Conservation (phyloP, 2,329 filamentous ascomycete genomes). For the Ascochyta viciae-villosae region DNA sequence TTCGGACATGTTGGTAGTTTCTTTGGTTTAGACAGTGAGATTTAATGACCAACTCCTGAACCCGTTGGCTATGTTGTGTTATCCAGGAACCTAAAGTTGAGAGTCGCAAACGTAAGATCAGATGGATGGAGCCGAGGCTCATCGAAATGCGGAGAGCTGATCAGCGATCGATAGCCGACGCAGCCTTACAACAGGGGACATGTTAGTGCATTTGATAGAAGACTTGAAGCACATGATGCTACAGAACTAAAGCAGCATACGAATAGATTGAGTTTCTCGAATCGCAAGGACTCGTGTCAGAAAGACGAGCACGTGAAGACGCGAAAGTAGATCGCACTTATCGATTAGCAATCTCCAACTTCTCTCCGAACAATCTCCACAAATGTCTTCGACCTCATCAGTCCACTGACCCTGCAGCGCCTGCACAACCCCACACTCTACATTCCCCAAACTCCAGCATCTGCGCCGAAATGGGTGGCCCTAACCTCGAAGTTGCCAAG, state of each 20-base stretch:
- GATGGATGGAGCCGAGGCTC: conserved; percentile 14
- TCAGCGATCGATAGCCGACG: conserved; percentile 5
- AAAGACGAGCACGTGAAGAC: conserved; percentile 5
- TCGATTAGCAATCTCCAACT: conserved; percentile 20
- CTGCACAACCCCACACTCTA: conserved; percentile 5
- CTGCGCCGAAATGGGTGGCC: conserved; percentile 70
- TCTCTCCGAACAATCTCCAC: conserved; percentile 33
- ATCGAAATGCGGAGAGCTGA: conserved; percentile 12
- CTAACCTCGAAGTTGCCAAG: conserved; percentile 96
- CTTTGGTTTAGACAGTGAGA: neutral
- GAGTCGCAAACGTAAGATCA: conserved; percentile 11
- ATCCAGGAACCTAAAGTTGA: neutral
- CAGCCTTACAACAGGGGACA: neutral
- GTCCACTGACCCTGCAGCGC: neutral
- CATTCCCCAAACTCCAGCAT: conserved; percentile 4
- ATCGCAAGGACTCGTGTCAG: too few relatives aligned
- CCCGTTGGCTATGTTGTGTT: neutral
- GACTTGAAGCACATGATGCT: too few relatives aligned
- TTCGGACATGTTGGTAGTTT: conserved; percentile 46
- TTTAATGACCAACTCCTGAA: neutral
- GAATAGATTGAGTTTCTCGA: too few relatives aligned
- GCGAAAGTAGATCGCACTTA: conserved; percentile 1
- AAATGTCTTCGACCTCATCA: conserved; percentile 23
- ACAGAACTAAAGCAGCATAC: too few relatives aligned
- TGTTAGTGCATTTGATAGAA: too few relatives aligned